phyloP scores from a whole-genome alignment of 192 early-diverging fungal species.

The Helicostylum pulchrum region DNA sequence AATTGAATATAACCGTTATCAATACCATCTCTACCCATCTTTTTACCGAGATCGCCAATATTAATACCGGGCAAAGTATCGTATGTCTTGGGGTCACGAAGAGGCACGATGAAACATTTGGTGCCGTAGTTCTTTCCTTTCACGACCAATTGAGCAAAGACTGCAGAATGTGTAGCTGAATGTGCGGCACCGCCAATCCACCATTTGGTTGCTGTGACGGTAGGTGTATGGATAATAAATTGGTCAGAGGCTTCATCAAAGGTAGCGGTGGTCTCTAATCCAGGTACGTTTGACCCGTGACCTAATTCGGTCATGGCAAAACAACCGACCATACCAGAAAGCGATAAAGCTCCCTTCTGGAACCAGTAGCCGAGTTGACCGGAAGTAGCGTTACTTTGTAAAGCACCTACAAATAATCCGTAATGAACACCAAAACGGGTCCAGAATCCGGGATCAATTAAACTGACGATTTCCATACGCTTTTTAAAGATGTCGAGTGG shows the following conservation, averaged over 20 bases:
- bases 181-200: slow-evolving; percentile 97
- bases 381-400: slow-evolving; percentile 80
- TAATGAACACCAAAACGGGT: slow-evolving; percentile 88
- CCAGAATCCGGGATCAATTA: slow-evolving; percentile 88
- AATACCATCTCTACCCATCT: slow-evolving; percentile 85
- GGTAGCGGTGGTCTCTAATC: slow-evolving; percentile 92
- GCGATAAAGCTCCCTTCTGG: slow-evolving; percentile 73
- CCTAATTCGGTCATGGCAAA: slow-evolving; percentile 93
- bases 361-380: slow-evolving; percentile 85
- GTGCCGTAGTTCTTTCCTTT: slow-evolving; percentile 79
- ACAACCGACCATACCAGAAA: slow-evolving; percentile 84
- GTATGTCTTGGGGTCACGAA: slow-evolving; percentile 81
- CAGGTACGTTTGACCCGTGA: slow-evolving; percentile 86
- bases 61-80: slow-evolving; percentile 77
- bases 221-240: slow-evolving; percentile 81
- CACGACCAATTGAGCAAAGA: slow-evolving; percentile 83
- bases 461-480: slow-evolving; percentile 76
- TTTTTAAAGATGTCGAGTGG: slow-evolving; percentile 65
- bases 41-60: slow-evolving; percentile 91
- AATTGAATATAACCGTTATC: slow-evolving; percentile 95
- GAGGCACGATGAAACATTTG: slow-evolving; percentile 86
- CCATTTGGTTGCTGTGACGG: slow-evolving; percentile 85
- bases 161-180: slow-evolving; percentile 75
- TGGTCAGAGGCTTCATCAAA: slow-evolving; percentile 79
- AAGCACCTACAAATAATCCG: slow-evolving; percentile 84